These are phyloP conservation scores for Pilasporangium apinafurcum DNA, from an alignment of 352 stramenopile species.

Conservation along the genomic window DNA sequence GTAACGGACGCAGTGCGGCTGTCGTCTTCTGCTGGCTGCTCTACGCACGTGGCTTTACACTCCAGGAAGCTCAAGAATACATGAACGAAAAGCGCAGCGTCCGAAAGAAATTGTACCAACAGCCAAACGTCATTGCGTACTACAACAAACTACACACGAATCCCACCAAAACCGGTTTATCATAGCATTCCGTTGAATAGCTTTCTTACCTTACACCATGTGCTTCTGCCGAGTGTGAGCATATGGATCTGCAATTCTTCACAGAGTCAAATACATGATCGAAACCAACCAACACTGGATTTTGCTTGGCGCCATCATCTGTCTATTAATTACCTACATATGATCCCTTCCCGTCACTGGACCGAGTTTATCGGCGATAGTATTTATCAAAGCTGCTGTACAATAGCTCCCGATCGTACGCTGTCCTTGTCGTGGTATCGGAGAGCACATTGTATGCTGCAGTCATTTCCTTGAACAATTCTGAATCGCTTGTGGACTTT, in stretches of 20 bases:
- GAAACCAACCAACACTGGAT: background rate
- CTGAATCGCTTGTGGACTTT: constrained; percentile 44
- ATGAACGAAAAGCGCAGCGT: constrained; percentile 87
- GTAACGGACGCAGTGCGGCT: constrained; percentile 90
- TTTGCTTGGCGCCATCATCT: background rate
- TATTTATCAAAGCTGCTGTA: constrained; percentile 53
- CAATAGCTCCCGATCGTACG: constrained; percentile 70
- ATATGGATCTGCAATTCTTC: background rate
- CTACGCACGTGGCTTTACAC: constrained; percentile 57
- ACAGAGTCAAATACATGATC: too few relatives aligned
- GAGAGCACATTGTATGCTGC: constrained; percentile 82
- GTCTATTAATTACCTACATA: background rate
- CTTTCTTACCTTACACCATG: too few relatives aligned
- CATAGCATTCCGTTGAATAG: background rate
- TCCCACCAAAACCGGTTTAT: background rate
- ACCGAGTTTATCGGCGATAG: constrained; percentile 8
- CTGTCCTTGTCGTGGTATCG: constrained; percentile 37
- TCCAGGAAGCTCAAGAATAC: constrained; percentile 81
- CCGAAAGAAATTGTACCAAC: constrained; percentile 83
- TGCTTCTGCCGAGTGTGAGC: background rate
- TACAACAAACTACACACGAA: constrained; percentile 40
- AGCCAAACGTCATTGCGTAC: constrained; percentile 84
- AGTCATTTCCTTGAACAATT: constrained; percentile 86
- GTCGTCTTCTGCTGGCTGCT: constrained; percentile 91
- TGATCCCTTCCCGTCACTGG: constrained; percentile 3